These are phyloP conservation scores for Lagenidium sp. DNA, from an alignment of 352 stramenopile genomes.

Conservation along the genomic window DNA sequence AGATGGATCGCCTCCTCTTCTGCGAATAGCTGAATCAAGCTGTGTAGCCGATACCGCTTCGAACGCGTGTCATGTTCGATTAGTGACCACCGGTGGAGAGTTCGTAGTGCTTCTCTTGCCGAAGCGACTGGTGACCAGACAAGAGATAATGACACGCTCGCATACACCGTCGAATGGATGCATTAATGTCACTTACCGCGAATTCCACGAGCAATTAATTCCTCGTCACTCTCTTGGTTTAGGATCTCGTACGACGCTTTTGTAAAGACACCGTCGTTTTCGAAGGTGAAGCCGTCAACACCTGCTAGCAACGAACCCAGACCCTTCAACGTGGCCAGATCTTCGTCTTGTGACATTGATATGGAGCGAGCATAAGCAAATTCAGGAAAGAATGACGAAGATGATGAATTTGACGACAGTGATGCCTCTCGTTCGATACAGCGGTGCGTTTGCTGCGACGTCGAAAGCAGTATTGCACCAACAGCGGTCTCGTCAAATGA, in stretches of 20 bases:
- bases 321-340: slow-evolving; percentile 40
- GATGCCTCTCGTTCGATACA: too few species aligned
- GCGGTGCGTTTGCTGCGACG: too few species aligned
- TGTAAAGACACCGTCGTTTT: slow-evolving; percentile 76
- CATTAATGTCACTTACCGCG: slow-evolving; percentile 12
- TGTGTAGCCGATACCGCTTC: slow-evolving; percentile 76
- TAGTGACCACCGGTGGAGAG: slow-evolving; percentile 73
- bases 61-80: slow-evolving; percentile 65
- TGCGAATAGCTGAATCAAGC: slow-evolving; percentile 76
- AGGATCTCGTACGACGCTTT: slow-evolving; percentile 71
- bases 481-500: slow-evolving; percentile 66
- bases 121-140: slow-evolving; percentile 23
- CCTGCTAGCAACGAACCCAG: slow-evolving; percentile 55
- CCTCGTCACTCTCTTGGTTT: slow-evolving; percentile 60
- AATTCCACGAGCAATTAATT: slow-evolving; percentile 40
- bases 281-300: slow-evolving; percentile 62
- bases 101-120: slow-evolving; percentile 39
- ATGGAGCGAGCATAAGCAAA: slow-evolving; percentile 5
- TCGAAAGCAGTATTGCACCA: too few species aligned
- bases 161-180: not conserved
- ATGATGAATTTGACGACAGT: too few species aligned
- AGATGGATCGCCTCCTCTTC: slow-evolving; percentile 64
- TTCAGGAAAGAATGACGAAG: not conserved
- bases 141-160: too few species aligned
- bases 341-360: slow-evolving; percentile 47